phyloP scores from a whole-genome alignment of 2,329 filamentous ascomycete genomes.

The Colletotrichum simmondsii region DNA sequence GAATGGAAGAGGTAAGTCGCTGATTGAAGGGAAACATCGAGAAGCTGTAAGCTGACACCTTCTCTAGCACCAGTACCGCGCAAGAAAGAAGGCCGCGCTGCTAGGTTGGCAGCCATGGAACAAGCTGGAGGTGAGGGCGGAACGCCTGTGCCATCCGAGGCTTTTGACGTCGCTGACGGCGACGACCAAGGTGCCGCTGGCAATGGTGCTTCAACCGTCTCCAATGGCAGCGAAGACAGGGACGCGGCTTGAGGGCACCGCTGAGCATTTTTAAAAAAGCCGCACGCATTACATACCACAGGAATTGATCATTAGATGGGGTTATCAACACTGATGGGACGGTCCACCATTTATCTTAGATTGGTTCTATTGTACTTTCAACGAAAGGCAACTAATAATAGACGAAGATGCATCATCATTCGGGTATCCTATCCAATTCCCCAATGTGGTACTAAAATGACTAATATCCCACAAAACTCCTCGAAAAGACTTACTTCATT shows the following conservation, averaged over 20 bases:
- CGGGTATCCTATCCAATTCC: neutral
- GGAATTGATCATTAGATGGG: neutral
- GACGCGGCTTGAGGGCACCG: neutral
- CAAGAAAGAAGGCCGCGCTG: conserved; percentile 67
- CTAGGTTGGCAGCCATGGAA: conserved; percentile 60
- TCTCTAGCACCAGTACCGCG: conserved; percentile 59
- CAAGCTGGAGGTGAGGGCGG: conserved; percentile 19
- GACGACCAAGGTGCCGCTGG: neutral
- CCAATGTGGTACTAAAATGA: neutral
- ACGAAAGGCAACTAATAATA: neutral
- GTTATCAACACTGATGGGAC: neutral
- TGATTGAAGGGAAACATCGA: conserved; percentile 17
- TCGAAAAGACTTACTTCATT: neutral
- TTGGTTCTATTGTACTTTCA: neutral
- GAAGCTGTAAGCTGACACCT: conserved; percentile 31
- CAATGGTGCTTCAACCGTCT: neutral
- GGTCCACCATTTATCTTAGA: conserved; percentile 4
- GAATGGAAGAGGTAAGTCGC: conserved; percentile 82
- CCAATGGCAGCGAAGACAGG: neutral
- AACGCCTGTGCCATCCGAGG: neutral
- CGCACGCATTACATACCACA: neutral
- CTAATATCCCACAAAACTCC: neutral
- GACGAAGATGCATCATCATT: neutral
- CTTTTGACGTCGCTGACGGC: neutral
- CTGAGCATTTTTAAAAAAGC: too few species aligned